These are phyloP conservation scores for Porphyra umbilicalis DNA, from an alignment of 31 red algal genomes.

Conservation along the genomic window DNA sequence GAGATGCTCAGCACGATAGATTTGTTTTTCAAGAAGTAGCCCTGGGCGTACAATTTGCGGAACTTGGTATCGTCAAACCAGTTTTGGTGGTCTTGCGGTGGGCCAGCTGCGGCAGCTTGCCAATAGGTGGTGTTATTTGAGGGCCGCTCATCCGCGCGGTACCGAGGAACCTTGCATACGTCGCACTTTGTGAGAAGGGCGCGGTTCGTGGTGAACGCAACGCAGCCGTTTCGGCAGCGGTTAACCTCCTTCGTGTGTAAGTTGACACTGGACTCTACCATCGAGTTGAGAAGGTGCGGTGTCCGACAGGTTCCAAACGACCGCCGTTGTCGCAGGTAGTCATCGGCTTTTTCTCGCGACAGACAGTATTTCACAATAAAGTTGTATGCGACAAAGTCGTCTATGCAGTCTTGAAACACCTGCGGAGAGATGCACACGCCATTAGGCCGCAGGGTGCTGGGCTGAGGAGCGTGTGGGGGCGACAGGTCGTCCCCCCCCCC, in stretches of 20 bases:
- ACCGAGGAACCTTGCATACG: not conserved
- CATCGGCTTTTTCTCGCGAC: not conserved
- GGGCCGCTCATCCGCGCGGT: not conserved
- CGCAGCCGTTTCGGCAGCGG: not conserved
- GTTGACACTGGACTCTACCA: not conserved
- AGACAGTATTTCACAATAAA: not conserved
- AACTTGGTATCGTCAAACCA: not conserved
- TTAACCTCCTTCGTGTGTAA: not conserved
- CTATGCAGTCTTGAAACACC: not conserved
- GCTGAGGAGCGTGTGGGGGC: too few relatives aligned
- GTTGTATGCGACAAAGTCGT: not conserved
- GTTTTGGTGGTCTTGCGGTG: not conserved
- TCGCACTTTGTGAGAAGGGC: not conserved
- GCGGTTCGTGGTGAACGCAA: not conserved
- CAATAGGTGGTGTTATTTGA: not conserved
- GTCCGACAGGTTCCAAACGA: not conserved
- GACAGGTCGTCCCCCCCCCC: too few relatives aligned
- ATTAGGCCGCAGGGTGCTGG: not conserved
- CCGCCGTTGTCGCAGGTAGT: not conserved
- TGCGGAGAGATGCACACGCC: not conserved
- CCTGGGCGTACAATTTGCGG: not conserved
- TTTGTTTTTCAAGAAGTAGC: not conserved
- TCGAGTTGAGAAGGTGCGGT: not conserved
- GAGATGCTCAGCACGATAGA: not conserved
- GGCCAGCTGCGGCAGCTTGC: not conserved